Conservation (phyloP, 116 monocot species). For the Iris pallida region DNA sequence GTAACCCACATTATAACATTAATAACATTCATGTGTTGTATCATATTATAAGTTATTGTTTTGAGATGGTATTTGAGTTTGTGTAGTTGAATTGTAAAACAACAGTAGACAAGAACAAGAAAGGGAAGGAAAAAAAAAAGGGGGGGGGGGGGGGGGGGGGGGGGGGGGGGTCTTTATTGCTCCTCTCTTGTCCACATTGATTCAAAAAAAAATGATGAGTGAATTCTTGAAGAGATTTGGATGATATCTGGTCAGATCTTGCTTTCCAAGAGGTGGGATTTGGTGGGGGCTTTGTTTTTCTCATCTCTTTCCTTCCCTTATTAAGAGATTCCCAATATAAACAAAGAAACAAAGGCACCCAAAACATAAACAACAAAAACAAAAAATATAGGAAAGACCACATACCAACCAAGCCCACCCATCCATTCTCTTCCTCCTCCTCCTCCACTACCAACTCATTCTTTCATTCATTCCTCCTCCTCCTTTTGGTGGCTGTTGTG, state of each 20-base stretch:
- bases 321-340: slow-evolving; percentile 9
- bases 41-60: too few relatives aligned
- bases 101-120: too few relatives aligned
- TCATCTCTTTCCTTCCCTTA: too few relatives aligned
- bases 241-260: slow-evolving; percentile 14
- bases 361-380: neutral
- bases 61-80: too few relatives aligned
- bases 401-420: neutral
- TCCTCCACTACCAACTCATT: neutral
- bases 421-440: neutral
- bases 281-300: neutral
- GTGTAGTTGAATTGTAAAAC: too few relatives aligned
- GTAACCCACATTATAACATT: too few relatives aligned
- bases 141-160: too few relatives aligned
- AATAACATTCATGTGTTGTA: too few relatives aligned
- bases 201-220: too few relatives aligned
- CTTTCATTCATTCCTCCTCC: neutral
- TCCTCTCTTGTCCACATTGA: too few relatives aligned
- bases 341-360: neutral
- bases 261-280: slow-evolving; percentile 15
- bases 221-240: slow-evolving; percentile 10
- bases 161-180: too few relatives aligned
- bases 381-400: neutral
- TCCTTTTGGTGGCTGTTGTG: neutral
- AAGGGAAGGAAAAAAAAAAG: too few relatives aligned